phyloP scores from a whole-genome alignment of 2,329 filamentous ascomycete genomes.

The Fusarium sp. region DNA sequence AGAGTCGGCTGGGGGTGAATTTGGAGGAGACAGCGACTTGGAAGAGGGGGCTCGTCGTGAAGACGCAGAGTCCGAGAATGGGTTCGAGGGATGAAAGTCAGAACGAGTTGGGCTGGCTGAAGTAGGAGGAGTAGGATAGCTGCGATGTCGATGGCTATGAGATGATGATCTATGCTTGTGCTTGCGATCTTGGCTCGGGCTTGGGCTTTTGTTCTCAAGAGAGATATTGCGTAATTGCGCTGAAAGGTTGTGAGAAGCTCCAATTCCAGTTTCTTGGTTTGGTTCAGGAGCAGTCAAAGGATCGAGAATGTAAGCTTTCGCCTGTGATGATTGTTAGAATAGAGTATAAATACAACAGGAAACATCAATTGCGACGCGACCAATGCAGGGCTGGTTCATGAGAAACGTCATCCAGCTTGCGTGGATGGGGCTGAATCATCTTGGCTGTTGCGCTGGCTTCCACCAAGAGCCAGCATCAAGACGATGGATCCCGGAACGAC shows the following conservation, averaged over 20 bases:
- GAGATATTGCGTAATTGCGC: constrained; percentile 34
- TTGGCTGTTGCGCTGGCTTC: constrained; percentile 30
- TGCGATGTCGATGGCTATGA: constrained; percentile 20
- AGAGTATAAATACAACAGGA: background rate
- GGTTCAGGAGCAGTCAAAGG: constrained; percentile 77
- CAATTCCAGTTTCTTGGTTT: constrained; percentile 70
- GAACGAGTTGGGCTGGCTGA: constrained; percentile 65
- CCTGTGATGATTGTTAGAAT: constrained; percentile 56
- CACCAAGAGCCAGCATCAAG: constrained; percentile 30
- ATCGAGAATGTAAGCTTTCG: constrained; percentile 74
- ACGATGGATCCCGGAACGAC: constrained; percentile 9
- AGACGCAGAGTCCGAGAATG: constrained; percentile 46
- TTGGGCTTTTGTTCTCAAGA: constrained; percentile 26
- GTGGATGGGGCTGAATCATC: constrained; percentile 31
- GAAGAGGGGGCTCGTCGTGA: constrained; percentile 30
- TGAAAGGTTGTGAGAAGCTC: constrained; percentile 39
- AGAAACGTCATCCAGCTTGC: constrained; percentile 41
- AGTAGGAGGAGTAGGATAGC: constrained; percentile 62
- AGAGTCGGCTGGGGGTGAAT: constrained; percentile 29
- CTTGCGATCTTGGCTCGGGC: constrained; percentile 14
- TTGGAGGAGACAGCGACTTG: constrained; percentile 31
- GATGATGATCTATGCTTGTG: constrained; percentile 17
- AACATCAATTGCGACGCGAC: background rate
- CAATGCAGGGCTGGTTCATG: constrained; percentile 15
- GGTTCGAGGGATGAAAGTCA: constrained; percentile 60